Base-by-base conservation (phyloP, 768 basidiomycete genomes). In the Hypholoma fasciculare region DNA sequence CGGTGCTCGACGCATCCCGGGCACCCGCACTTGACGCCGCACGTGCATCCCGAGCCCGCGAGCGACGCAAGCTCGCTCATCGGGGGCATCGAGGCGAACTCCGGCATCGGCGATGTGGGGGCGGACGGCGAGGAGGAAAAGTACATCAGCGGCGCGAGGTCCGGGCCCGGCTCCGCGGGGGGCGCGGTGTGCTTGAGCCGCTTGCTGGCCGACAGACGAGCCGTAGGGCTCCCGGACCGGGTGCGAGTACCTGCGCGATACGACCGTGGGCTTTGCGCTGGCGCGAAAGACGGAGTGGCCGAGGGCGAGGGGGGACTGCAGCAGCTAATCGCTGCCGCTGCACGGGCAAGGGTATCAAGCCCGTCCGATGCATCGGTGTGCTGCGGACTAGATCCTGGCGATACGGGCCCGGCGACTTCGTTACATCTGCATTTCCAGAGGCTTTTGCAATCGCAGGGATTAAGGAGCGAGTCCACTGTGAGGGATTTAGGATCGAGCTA, bases 1-100 rank as follows among this genome's bases (percentile, higher is more conserved):
- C 88, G 85, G 65, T 92, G 90, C 63, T 88, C 79, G 9, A 82
- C 68, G 66, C 90, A 92, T 36, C 89, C 89, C 0, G 89, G 89
- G 70, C 90, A 92, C 13, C 79, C 79, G 65, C 90, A 92, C 40
- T 74, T 72, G 43, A 83, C 69, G 30, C 89, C 89, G 65, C 90
- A 91, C 7, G 85, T 88, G 67, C 90, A 92, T 2, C 86, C 88
- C 2, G 88, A 80, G 13, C 83, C 86, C 1, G 87, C 86, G 12
- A 87, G 69, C 4, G 86, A 85, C 19, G 75, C 73, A 44, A 87
- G 78, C 43, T 76, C 73, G 63, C 80, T 83, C 65, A 88, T 79
- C 1, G 88, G 79, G 13, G 87, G 86, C 70, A 90, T 86, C 13
- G 72, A 69, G 20, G 78, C 76, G 60, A 86, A 90, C 14, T 75